Base-by-base conservation (phyloP, 169 alveolate genomes). In the Eimeria acervulina region DNA sequence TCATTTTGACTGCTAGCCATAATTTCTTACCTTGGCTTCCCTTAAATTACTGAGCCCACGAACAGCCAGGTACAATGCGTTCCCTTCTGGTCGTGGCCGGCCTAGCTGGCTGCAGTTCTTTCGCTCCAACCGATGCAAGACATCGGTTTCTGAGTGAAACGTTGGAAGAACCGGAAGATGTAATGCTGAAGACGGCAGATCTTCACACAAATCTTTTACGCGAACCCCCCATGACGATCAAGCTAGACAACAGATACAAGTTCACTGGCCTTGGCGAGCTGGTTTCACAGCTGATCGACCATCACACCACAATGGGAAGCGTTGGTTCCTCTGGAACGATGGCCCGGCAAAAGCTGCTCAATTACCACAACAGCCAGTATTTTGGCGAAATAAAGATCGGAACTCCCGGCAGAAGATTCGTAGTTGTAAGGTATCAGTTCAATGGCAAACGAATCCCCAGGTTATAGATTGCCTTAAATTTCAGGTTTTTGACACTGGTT, bases 301-400 rank as follows among this genome's bases (percentile, higher is more conserved):
- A 94, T 36, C 96, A 94, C 74, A 89, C 94, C 6, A 89, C 96
- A 5, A 33, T 94, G 88, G 83, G 52, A 15, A 81, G 80, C 81
- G 96, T 89, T 15, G 83, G 91, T 40, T 89, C 83, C 51, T 36
- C 90, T 70, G 96, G 76, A n/a, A 89, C 94, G 85, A 78, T 90
- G 93, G 97, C 96, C 33, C 90, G 96, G 31, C 98, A 98, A 94
- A 97, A 97, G 74, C 97, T 98, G 74, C 95, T 97, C 68, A 98
- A 98, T 90, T 98, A 97, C 96, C 98, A 98, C 94, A 98, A 98
- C 96, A 98, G 98, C 88, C 99, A 98, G 68, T 98, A 98, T 87
- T 98, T 98, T 96, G 99, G 99, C 31, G 98, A 98, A 74, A 98
- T 98, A 21, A 97, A 97, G 76, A 96, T 98, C 31, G 99, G 99